Evolutionary conservation across 1,139 yeast species (phyloP).

Genomic region (Blastobotrys buckinghamii): DNA sequence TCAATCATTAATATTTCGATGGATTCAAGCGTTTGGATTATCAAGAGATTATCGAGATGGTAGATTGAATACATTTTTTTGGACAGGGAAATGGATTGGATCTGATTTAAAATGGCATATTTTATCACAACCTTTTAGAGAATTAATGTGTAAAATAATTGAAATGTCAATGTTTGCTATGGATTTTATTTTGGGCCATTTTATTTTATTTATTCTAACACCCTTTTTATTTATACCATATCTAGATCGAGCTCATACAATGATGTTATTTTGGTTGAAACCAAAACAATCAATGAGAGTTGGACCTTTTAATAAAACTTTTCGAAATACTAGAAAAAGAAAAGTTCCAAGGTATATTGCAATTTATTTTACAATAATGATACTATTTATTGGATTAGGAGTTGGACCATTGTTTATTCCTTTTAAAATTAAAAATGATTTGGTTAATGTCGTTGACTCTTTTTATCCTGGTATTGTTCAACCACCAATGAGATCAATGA

Average conservation of each 20-base stretch:
- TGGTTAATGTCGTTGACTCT: constrained; percentile 12
- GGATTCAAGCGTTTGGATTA: constrained; percentile 42
- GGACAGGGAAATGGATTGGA: constrained; percentile 75
- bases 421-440: constrained; percentile 6
- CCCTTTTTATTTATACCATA: constrained; percentile 66
- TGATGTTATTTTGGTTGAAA: constrained; percentile 73
- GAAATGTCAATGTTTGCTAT: constrained; percentile 66
- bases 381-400: constrained; percentile 32
- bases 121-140: constrained; percentile 64
- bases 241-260: constrained; percentile 70
- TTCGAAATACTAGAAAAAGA: constrained; percentile 11
- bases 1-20: constrained; percentile 49
- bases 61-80: constrained; percentile 66
- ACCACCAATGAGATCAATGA: constrained; percentile 12
- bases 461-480: constrained; percentile 21
- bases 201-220: constrained; percentile 50
- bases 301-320: constrained; percentile 4
- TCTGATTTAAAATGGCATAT: constrained; percentile 55
- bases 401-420: constrained; percentile 22
- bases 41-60: constrained; percentile 58
- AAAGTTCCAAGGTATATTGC: constrained; percentile 31
- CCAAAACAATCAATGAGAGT: constrained; percentile 47
- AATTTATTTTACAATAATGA: constrained; percentile 40
- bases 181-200: constrained; percentile 68
- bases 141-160: constrained; percentile 56